Base-by-base conservation (phyloP, 805 yeast species). In the Monosporozyma siamensis region DNA sequence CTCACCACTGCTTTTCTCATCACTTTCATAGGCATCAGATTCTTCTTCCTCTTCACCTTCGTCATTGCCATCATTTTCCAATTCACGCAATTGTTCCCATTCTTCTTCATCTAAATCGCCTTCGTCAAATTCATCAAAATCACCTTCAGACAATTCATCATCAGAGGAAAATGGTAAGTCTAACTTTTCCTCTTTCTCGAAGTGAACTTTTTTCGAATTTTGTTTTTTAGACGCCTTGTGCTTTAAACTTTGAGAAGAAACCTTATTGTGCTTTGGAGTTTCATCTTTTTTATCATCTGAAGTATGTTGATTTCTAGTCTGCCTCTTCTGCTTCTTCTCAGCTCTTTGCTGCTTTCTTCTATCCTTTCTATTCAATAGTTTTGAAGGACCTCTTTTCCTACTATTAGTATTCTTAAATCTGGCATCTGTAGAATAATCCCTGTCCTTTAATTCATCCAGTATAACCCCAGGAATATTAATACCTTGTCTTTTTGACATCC, bases 401-500 rank as follows among this genome's bases (percentile, higher is more conserved):
- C 29, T 35, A 57, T 58, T 42, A 48, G 49, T 38, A 9, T 43
- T 38, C 21, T 53, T 53, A 38, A 59, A 67, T 44, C 69, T 56
- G 7, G 61, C 68, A 45, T 69, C 71, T 29, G 67, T 64, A 32
- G 65, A 66, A 24, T 66, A 74, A 17, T 74, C 74, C 20, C 54
- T 58, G n/a, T 44, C 52, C 50, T 56, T 72, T 65, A 78, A 65
- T 56, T 75, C 75, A 48, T 78, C 81, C 37, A 78, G 54, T 14
- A 77, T 55, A 27, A 60, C 51, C 2, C 78, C 80, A 1, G 83
- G 83, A 18, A 78, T 61, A 44, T 77, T 66, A 41, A 76, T 77
- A n/a, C 68, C 72, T 48, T 72, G 76, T 20, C 42, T 43, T 27
- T 45, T 43, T 15, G 47, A 39, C 49, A 46, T 50, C 6, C 8